Conservation (phyloP, 352 stramenopile species). For the Globisporangium perplexum region DNA sequence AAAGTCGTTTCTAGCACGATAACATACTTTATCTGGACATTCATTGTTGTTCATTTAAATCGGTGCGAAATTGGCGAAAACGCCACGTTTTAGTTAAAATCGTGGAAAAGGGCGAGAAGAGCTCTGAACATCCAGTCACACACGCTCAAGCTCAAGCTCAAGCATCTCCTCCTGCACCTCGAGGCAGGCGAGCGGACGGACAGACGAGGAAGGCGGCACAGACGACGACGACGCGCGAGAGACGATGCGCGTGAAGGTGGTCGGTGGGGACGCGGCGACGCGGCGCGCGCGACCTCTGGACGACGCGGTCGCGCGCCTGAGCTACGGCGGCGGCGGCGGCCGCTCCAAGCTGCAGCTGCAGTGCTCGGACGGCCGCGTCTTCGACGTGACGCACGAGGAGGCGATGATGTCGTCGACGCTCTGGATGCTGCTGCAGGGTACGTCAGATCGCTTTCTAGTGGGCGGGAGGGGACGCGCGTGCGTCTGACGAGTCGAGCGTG, state of each 20-base stretch:
- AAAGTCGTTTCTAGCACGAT: too few relatives aligned
- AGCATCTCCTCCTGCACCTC: background rate
- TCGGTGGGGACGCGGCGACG: constrained; percentile 4
- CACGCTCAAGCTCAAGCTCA: too few relatives aligned
- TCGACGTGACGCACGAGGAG: constrained; percentile 76
- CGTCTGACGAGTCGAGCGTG: too few relatives aligned
- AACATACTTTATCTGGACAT: background rate
- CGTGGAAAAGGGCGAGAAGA: background rate
- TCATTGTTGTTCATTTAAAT: background rate
- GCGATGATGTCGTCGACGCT: constrained; percentile 85
- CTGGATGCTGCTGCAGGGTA: constrained; percentile 73
- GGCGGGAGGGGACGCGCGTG: too few relatives aligned
- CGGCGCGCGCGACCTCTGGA: background rate
- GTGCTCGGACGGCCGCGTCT: constrained; percentile 58
- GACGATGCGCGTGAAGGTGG: constrained; percentile 9
- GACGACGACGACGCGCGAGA: too few relatives aligned
- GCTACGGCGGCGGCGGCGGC: constrained; percentile 6
- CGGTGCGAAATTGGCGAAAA: background rate
- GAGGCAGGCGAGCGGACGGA: too few relatives aligned
- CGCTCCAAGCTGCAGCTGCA: constrained; percentile 71
- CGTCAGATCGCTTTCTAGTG: too few relatives aligned
- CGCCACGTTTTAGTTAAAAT: background rate
- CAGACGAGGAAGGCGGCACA: too few relatives aligned
- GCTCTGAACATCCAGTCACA: background rate
- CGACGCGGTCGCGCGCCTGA: constrained; percentile 5